A percentile compares a stretch with the other conserved stretches of the same genome.
Conservation (phyloP, 2,329 filamentous ascomycete genomes). For the Colletotrichum somersetense region DNA sequence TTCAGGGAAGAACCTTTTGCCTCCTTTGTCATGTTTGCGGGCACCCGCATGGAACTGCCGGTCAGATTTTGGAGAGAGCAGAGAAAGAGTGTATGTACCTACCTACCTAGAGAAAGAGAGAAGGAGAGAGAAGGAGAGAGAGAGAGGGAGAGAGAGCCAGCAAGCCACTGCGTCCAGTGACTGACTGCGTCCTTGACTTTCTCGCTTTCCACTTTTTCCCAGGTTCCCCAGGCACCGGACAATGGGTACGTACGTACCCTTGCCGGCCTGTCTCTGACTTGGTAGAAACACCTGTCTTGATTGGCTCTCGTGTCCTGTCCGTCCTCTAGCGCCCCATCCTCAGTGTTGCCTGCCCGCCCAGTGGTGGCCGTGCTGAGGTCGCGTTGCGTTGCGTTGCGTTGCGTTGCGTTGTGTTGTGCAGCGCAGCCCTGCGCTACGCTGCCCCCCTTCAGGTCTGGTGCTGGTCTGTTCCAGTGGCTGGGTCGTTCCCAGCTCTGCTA, state of each 20-base stretch:
- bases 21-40: constrained; percentile 32
- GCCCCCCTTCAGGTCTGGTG: constrained; percentile 21
- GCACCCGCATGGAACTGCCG: neutral
- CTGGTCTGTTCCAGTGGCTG: constrained; percentile 37
- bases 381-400: no score
- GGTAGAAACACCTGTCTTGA: constrained; percentile 28
- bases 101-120: constrained; percentile 13
- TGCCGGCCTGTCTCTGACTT: constrained; percentile 19
- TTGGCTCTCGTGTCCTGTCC: constrained; percentile 22
- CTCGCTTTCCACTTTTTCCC: constrained; percentile 31
- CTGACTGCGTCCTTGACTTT: constrained; percentile 26
- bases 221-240: constrained; percentile 37
- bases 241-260: constrained; percentile 32
- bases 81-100: neutral
- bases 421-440: neutral
- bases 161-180: no score
- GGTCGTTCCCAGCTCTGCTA: constrained; percentile 40
- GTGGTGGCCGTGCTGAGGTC: constrained; percentile 20
- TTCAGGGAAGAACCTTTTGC: constrained; percentile 26
- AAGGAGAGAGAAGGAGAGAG: neutral
- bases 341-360: neutral
- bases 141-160: neutral
- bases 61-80: constrained; percentile 12
- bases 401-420: neutral
- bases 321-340: neutral